A percentile compares a stretch with the other conserved stretches of the same genome.
Evolutionary conservation across 1,139 yeast species (phyloP).

Genomic region (Geotrichum phurueaensis): DNA sequence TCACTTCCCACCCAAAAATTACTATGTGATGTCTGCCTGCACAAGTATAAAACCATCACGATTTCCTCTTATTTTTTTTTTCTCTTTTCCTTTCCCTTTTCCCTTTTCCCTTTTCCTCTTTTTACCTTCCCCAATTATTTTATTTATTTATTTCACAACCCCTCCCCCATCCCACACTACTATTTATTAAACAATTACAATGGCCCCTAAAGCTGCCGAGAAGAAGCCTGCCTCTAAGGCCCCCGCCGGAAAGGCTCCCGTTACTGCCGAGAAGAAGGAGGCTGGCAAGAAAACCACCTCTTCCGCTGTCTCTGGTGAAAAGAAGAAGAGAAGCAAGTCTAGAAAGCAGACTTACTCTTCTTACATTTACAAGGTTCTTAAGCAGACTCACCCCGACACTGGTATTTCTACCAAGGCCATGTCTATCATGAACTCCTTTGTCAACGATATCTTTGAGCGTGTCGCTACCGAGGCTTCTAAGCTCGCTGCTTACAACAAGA

Average conservation of each 20-base stretch:
- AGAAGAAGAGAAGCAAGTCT: slow-evolving; percentile 92
- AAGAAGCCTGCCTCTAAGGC: slow-evolving; percentile 59
- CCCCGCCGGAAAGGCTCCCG: slow-evolving; percentile 96
- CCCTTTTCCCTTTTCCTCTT: not conserved
- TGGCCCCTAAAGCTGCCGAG: slow-evolving; percentile 90
- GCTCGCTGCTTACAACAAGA: slow-evolving; percentile 99
- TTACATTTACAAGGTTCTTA: slow-evolving; percentile 95
- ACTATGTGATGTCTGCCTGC: not conserved
- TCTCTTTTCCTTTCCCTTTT: slow-evolving; percentile 11
- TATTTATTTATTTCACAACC: slow-evolving; percentile 6
- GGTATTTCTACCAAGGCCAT: slow-evolving; percentile 99
- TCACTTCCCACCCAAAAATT: slow-evolving; percentile 6
- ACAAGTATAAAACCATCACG: slow-evolving; percentile 6
- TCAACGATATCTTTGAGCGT: slow-evolving; percentile 61
- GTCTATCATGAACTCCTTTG: slow-evolving; percentile 99
- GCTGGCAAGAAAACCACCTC: slow-evolving; percentile 92
- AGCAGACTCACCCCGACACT: slow-evolving; percentile 99
- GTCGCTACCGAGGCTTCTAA: slow-evolving; percentile 96
- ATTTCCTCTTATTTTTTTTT: slow-evolving; percentile 23
- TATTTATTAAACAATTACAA: slow-evolving; percentile 31
- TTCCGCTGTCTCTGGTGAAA: slow-evolving; percentile 55
- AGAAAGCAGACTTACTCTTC: slow-evolving; percentile 99
- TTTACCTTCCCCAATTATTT: not conserved
- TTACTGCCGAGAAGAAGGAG: slow-evolving; percentile 78
- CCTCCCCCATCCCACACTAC: not conserved